Percentiles rank a stretch among this genome's conserved stretches.
Evolutionary conservation across 2,329 filamentous ascomycete genomes (phyloP).

Genomic region (Orbilia javanica): DNA sequence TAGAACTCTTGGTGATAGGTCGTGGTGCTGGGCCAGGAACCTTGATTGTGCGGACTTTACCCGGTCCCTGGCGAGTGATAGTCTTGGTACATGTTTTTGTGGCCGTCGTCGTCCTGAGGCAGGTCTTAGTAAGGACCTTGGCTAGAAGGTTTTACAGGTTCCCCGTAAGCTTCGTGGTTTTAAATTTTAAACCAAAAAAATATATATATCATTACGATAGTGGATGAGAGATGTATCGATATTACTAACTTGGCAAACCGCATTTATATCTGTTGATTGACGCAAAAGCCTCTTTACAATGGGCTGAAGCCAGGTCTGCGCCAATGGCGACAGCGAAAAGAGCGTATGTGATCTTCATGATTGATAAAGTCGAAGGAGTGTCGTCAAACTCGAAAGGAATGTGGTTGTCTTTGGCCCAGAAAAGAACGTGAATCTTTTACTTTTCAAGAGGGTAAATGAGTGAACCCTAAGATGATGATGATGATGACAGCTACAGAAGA

Average conservation of each 20-base stretch:
- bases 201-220: background rate
- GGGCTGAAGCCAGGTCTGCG: conserved; percentile 28
- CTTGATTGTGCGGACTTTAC: no score
- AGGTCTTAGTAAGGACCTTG: conserved; percentile 4
- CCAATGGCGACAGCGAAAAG: conserved; percentile 19
- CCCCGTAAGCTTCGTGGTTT: background rate
- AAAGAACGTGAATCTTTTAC: background rate
- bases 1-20: no score
- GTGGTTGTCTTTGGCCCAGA: background rate
- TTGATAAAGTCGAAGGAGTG: conserved; percentile 11
- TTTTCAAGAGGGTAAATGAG: conserved; percentile 5
- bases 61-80: background rate
- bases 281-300: conserved; percentile 25
- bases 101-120: background rate
- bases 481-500: background rate
- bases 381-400: background rate
- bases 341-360: conserved; percentile 29
- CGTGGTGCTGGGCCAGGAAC: no score
- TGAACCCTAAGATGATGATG: background rate
- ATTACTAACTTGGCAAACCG: conserved; percentile 23
- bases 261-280: conserved; percentile 34
- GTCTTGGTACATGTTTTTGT: conserved; percentile 20
- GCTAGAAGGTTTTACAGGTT: background rate
- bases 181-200: no score
- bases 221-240: no score